Evolutionary conservation across 352 stramenopile genomes (phyloP), one percentile per base, ranked within the genome.

Genomic region (Globisporangium polare): DNA sequence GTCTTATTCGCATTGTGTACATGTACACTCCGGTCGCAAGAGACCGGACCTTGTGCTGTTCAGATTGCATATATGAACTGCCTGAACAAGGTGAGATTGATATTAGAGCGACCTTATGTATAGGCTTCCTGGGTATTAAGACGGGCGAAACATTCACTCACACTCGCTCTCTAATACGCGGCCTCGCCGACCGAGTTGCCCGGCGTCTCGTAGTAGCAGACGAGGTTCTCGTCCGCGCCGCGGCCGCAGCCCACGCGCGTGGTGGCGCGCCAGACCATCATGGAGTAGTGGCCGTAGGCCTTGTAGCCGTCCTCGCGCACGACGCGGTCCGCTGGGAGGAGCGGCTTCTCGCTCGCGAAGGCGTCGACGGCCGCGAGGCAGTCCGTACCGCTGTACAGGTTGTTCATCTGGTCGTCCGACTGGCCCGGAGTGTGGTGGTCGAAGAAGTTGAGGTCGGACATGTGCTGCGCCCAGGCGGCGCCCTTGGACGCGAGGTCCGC

Each of bases 181-280:
- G 60, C 27, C 20, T 39, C 17, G 4, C 60, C 60, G 37, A 65
- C 15, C 15, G 53, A 27, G 31, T 65, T 65, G 5, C 60, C 60
- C 22, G 60, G 60, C 20, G 51, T 41, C 43, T 65, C 60, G 39
- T 65, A 65, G 60, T 65, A 65, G 41, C 60, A 65, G n/a, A 41
- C 60, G 22, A 65, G 51, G 20, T 65, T 65, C 52, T 61, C 20
- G 9, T 53, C 41, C 29, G n/a, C 20, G 9, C 60, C 60, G 22
- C 60, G 60, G 24, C 60, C 60, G 41, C 60, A 65, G 22, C 60
- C 60, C 51, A 65, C 42, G 29, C 60, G 60, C 33, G 60, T 65
- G 20, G 60, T 65, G 3, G 42, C 58, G 29, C 24, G 50, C 60
- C 60, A 65, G 17, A 65, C 60, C n/a, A 65, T 31, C 60, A 65